phyloP scores from a whole-genome alignment of 495 filamentous ascomycete genomes.

The Amorphotheca resinae region DNA sequence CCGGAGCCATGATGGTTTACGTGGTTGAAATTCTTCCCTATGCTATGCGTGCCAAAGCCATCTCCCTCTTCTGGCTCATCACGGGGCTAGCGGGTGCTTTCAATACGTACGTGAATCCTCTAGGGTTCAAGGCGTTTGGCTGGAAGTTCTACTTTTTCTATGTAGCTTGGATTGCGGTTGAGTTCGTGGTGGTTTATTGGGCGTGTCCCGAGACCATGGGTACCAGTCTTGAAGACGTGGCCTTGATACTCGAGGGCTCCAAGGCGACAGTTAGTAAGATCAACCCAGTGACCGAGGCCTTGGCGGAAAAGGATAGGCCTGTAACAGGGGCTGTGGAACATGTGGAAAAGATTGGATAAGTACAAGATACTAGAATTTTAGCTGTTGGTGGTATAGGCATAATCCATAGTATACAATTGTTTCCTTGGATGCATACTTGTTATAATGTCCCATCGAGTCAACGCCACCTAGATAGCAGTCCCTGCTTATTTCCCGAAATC shows the following conservation, averaged over 20 bases:
- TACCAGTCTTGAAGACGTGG: conserved; percentile 13
- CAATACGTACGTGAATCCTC: conserved; percentile 22
- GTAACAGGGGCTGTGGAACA: not conserved
- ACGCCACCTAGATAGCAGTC: too few relatives aligned
- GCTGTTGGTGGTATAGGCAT: too few relatives aligned
- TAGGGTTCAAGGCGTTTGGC: conserved; percentile 30
- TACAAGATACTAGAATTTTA: too few relatives aligned
- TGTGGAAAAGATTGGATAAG: not conserved
- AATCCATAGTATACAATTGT: too few relatives aligned
- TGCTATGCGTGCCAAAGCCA: conserved; percentile 13
- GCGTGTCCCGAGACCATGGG: conserved; percentile 23
- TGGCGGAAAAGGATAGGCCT: not conserved
- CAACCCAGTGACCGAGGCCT: not conserved
- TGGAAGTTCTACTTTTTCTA: conserved; percentile 33
- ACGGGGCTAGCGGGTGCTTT: conserved; percentile 19
- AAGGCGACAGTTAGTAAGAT: conserved; percentile 3
- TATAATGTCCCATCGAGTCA: too few relatives aligned
- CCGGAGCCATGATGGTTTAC: conserved; percentile 22
- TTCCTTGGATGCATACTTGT: too few relatives aligned
- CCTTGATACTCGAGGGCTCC: conserved; percentile 9
- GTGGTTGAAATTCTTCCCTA: conserved; percentile 11
- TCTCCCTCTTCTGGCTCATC: conserved; percentile 15
- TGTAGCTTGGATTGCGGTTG: conserved; percentile 30
- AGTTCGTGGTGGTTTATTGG: conserved; percentile 31
- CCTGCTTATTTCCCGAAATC: too few relatives aligned